Base-by-base conservation (phyloP, 2,329 filamentous ascomycete genomes). In the Clathrospora elynae region DNA sequence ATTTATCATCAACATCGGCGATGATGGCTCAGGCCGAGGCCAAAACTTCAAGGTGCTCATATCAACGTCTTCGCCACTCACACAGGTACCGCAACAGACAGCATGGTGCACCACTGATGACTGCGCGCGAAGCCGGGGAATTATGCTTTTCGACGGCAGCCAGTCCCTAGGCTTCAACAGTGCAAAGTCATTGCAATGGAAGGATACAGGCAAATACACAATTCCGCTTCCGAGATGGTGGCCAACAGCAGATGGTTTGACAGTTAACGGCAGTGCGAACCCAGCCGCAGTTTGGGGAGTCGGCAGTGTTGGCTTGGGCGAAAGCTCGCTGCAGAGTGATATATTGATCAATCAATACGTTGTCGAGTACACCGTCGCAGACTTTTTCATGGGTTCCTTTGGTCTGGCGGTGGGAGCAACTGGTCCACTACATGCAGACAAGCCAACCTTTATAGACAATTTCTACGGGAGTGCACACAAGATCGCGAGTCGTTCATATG, bases 1-100 rank as follows among this genome's bases (percentile, higher is more conserved):
- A 1, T 75, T 75, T 43, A 43, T 42, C n/a, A 62, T 74, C 49
- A 68, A 70, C 22, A 51, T 73, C 1, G 72, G 71, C 8, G 59
- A 62, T 9, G 53, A 58, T 9, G 37, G 19, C 4, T 32, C 29
- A 0, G 64, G 59, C 2, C 55, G 60, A 11, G 65, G 66, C 4
- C 71, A 74, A 37, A 59, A 67, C 24, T 71, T 71, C 50, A 61
- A 47, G 13, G 57, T 69, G 4, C 59, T 70, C 7, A 53, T 65
- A 11, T 67, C 67, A 2, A 67, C 67, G 3, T 61, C 64, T 17
- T 55, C 62, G 25, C 24, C 50, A 18, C 9, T 60, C 16, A 58
- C 60, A 23, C 13, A 61, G 17, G 29, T 71, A 3, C 66, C 67
- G 3, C 24, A 29, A 8, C 53, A 61, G 18, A 53, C 49, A 1